Evolutionary conservation across 495 filamentous ascomycete genomes (phyloP).

Genomic region (Lichina pygmaea): DNA sequence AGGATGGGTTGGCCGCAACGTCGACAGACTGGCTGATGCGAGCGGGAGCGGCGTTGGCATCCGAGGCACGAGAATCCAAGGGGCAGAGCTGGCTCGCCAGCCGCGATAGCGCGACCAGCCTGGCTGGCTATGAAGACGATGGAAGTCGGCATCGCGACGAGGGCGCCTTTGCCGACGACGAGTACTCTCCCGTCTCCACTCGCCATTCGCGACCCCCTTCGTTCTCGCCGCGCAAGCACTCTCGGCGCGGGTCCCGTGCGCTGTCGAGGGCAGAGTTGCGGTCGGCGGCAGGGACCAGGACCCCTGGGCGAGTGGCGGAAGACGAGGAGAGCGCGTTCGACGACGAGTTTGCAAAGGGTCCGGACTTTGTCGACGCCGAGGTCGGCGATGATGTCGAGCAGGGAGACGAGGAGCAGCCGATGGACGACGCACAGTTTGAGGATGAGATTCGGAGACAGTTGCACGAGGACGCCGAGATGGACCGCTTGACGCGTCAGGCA

Average conservation of each 20-base stretch:
- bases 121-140: background rate
- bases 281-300: background rate
- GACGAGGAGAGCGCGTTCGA: slow-evolving; percentile 2
- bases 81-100: slow-evolving; percentile 3
- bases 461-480: slow-evolving; percentile 22
- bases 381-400: slow-evolving; percentile 10
- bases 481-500: slow-evolving; percentile 21
- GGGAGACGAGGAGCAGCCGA: background rate
- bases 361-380: slow-evolving; percentile 21
- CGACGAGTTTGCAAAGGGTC: slow-evolving; percentile 17
- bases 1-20: background rate
- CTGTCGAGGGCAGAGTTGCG: background rate
- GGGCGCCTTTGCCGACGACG: slow-evolving; percentile 55
- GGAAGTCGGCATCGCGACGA: slow-evolving; percentile 1
- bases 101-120: slow-evolving; percentile 1
- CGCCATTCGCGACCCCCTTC: background rate
- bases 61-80: slow-evolving; percentile 4
- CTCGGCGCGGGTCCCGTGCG: background rate
- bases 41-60: slow-evolving; percentile 1
- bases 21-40: slow-evolving; percentile 1
- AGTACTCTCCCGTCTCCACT: slow-evolving; percentile 38
- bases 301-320: slow-evolving; percentile 1
- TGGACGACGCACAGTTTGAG: slow-evolving; percentile 4
- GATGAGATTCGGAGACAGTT: slow-evolving; percentile 5
- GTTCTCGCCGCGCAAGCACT: background rate